A percentile compares a stretch with the other conserved stretches of the same genome.
Conservation (phyloP, 352 stramenopile genomes). For the Phytophthora syringae region DNA sequence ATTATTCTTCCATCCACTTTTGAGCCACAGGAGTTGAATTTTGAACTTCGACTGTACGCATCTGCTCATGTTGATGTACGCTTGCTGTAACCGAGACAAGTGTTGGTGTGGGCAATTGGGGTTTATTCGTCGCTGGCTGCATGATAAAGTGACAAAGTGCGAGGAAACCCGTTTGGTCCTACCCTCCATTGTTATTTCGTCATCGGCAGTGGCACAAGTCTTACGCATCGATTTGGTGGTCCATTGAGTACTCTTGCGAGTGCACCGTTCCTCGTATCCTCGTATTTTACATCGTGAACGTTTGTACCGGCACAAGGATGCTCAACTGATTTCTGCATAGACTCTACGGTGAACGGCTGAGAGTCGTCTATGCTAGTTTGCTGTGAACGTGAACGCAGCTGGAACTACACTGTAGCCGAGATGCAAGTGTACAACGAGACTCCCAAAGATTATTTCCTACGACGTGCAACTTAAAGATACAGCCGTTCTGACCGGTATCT, state of each 20-base stretch:
- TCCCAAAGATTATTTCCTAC: no score
- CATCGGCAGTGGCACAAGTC: background rate
- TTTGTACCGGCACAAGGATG: background rate
- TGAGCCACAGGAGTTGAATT: slow-evolving; percentile 60
- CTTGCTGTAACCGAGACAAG: slow-evolving; percentile 27
- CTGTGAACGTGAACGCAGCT: background rate
- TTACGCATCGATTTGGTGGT: background rate
- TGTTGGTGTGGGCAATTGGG: slow-evolving; percentile 2
- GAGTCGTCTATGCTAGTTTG: background rate
- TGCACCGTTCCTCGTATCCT: no score
- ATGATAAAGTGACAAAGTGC: background rate
- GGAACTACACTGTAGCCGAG: no score
- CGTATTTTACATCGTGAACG: background rate
- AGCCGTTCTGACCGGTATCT: slow-evolving; percentile 13
- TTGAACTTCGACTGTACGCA: slow-evolving; percentile 67
- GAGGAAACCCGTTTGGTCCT: background rate
- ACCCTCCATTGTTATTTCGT: slow-evolving; percentile 11
- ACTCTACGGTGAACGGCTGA: no score
- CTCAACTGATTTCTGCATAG: no score
- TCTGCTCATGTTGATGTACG: slow-evolving; percentile 49
- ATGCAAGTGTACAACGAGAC: no score
- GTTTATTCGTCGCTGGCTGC: background rate
- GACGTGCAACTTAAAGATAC: no score
- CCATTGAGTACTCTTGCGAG: background rate
- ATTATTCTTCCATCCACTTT: slow-evolving; percentile 81